phyloP scores from a whole-genome alignment of 164 flowering plant genomes.

The Vitis rupestris region DNA sequence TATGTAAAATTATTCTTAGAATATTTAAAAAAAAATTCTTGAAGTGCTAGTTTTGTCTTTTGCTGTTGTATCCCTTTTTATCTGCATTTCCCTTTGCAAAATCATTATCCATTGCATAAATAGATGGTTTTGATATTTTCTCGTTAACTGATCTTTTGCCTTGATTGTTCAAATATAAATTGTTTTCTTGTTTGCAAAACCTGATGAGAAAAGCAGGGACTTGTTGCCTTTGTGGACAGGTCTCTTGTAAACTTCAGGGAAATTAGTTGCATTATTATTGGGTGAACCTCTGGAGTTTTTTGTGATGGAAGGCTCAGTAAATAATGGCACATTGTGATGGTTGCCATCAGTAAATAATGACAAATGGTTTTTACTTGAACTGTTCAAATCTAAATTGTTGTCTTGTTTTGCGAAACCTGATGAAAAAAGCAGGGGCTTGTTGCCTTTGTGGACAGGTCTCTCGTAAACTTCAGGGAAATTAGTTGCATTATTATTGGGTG shows the following conservation, averaged over 20 bases:
- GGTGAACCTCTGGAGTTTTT: constrained; percentile 28
- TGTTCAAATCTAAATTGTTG: background rate
- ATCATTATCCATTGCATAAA: too few species aligned
- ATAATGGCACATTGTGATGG: constrained; percentile 21
- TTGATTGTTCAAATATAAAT: too few species aligned
- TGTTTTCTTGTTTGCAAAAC: constrained; percentile 1
- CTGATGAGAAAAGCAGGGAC: constrained; percentile 39
- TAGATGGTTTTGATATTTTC: too few species aligned
- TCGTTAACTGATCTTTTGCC: too few species aligned
- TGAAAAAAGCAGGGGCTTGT: constrained; percentile 36
- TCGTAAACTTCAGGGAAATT: constrained; percentile 32
- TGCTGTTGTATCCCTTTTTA: too few species aligned
- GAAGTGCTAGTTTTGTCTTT: too few species aligned
- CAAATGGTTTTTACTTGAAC: too few species aligned
- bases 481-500: constrained; percentile 32
- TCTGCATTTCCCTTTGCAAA: too few species aligned
- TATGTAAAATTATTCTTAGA: too few species aligned
- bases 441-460: constrained; percentile 24
- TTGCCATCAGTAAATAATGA: too few species aligned
- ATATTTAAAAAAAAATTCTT: too few species aligned
- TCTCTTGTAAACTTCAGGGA: constrained; percentile 32
- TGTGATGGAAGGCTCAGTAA: constrained; percentile 36
- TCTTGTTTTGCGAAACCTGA: constrained; percentile 18
- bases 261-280: constrained; percentile 25
- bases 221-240: constrained; percentile 23